phyloP scores from a whole-genome alignment of 2,329 filamentous ascomycete genomes.

The Talaromyces sp. region DNA sequence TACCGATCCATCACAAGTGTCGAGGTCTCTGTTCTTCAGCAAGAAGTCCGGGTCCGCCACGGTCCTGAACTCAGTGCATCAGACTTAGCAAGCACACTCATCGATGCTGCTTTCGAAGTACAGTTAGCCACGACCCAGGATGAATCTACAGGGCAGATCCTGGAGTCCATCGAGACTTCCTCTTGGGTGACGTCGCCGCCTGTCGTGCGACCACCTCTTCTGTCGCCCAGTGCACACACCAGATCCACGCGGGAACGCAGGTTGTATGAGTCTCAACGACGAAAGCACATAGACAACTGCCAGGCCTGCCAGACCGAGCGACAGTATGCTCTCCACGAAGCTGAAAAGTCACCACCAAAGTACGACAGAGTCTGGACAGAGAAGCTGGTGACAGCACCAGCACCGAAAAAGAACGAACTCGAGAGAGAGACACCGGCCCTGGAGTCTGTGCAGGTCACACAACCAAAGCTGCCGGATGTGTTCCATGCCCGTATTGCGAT shows the following conservation, averaged over 20 bases:
- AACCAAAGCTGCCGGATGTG: constrained; percentile 14
- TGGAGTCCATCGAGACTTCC: constrained; percentile 35
- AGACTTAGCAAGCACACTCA: constrained; percentile 37
- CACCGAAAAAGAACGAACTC: neutral
- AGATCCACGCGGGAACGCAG: constrained; percentile 1
- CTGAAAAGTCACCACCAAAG: constrained; percentile 1
- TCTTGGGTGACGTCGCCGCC: constrained; percentile 15
- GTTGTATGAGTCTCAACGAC: constrained; percentile 21
- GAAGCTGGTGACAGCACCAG: neutral
- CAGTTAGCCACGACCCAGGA: constrained; percentile 43
- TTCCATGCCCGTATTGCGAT: constrained; percentile 45
- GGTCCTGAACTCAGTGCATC: constrained; percentile 28
- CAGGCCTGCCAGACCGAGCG: constrained; percentile 48
- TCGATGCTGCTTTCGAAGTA: constrained; percentile 48
- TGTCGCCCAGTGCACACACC: neutral
- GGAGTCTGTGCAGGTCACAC: constrained; percentile 15
- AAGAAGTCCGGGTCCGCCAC: constrained; percentile 45
- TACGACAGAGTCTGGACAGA: constrained; percentile 11
- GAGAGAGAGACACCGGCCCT: neutral
- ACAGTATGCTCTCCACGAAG: constrained; percentile 22
- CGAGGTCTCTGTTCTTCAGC: constrained; percentile 44
- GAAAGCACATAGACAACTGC: constrained; percentile 50
- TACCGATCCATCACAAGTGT: constrained; percentile 34
- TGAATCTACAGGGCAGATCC: constrained; percentile 27
- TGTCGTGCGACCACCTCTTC: constrained; percentile 5